These are phyloP conservation scores for Boletus rex-veris DNA, from an alignment of 768 basidiomycete genomes.

Conservation along the genomic window DNA sequence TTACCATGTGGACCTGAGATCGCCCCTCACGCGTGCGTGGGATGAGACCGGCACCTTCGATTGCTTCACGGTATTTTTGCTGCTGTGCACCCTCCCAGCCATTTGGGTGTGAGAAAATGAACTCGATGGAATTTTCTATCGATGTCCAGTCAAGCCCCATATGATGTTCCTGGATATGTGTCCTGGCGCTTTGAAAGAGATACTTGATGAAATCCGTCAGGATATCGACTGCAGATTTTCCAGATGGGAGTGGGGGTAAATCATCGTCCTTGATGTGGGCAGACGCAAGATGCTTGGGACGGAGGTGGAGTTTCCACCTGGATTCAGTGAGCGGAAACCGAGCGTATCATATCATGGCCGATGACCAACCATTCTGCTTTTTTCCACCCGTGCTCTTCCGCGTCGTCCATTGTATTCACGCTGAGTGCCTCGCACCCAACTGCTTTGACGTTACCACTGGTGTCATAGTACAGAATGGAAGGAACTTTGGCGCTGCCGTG, in stretches of 20 bases:
- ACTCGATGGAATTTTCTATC: slow-evolving; percentile 11
- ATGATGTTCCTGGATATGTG: background rate
- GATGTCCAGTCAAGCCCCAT: background rate
- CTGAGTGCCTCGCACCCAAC: background rate
- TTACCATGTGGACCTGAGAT: slow-evolving; percentile 20
- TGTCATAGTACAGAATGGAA: slow-evolving; percentile 4
- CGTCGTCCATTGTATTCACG: background rate
- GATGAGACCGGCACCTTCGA: slow-evolving; percentile 22
- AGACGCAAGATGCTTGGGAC: background rate
- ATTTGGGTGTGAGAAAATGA: slow-evolving; percentile 27
- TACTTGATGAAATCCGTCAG: background rate
- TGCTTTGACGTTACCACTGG: background rate
- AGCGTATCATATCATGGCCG: no score
- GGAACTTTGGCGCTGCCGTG: slow-evolving; percentile 1
- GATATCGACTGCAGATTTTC: background rate
- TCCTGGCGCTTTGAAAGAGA: background rate
- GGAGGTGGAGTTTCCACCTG: background rate
- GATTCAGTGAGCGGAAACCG: background rate
- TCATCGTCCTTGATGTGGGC: background rate
- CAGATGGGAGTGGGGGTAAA: background rate
- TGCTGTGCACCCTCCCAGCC: slow-evolving; percentile 23
- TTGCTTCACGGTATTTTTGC: slow-evolving; percentile 19
- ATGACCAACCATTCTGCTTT: slow-evolving; percentile 2
- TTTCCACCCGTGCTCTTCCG: background rate
- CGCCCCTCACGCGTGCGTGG: slow-evolving; percentile 4